Evolutionary conservation across 2,329 filamentous ascomycete species (phyloP).

Genomic region (Metarhizium album): DNA sequence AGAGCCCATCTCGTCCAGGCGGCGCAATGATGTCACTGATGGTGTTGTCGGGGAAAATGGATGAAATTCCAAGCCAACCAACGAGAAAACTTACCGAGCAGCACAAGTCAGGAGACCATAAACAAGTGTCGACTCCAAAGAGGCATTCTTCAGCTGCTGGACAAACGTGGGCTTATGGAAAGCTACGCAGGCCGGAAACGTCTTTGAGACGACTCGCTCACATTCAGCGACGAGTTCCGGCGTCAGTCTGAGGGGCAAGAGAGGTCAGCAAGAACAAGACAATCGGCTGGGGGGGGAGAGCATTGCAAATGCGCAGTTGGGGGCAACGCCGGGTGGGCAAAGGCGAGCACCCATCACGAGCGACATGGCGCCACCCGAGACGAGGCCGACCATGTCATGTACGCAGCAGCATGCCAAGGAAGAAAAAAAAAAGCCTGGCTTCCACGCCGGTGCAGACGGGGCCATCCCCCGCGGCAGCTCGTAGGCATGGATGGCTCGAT

Average conservation of each 20-base stretch:
- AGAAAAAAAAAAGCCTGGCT: too few relatives aligned
- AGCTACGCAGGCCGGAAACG: conserved; percentile 49
- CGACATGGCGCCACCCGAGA: background rate
- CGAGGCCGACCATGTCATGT: background rate
- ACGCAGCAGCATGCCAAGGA: too few relatives aligned
- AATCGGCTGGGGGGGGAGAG: background rate
- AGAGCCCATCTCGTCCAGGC: background rate
- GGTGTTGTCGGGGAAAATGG: conserved; percentile 12
- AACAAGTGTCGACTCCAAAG: conserved; percentile 44
- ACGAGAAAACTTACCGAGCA: conserved; percentile 37
- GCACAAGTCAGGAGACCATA: conserved; percentile 48
- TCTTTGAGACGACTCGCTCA: conserved; percentile 50
- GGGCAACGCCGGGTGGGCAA: background rate
- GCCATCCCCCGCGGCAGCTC: too few relatives aligned
- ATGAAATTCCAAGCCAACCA: conserved; percentile 5
- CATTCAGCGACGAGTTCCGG: conserved; percentile 49
- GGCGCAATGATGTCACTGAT: background rate
- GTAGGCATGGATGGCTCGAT: background rate
- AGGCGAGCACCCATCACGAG: background rate
- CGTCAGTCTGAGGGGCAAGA: conserved; percentile 31
- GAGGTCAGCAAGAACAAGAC: conserved; percentile 10
- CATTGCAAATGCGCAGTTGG: too few relatives aligned
- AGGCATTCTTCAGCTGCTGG: conserved; percentile 46
- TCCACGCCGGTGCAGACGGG: too few relatives aligned
- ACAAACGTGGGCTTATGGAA: conserved; percentile 54